Conservation (phyloP, 495 filamentous ascomycete genomes). For the Peziza echinospora region DNA sequence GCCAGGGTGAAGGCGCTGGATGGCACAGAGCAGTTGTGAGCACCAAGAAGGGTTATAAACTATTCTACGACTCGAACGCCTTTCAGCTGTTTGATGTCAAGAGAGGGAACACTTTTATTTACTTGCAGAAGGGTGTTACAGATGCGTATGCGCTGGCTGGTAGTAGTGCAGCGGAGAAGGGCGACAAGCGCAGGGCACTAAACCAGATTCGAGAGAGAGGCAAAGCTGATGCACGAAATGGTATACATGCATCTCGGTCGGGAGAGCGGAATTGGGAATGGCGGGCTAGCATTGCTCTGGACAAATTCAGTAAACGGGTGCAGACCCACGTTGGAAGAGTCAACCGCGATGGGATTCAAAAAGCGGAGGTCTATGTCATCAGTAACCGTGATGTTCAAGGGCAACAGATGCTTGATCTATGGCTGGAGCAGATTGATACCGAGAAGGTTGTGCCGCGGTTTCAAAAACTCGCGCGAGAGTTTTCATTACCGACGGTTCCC, state of each 20-base stretch:
- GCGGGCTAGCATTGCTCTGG: conserved; percentile 25
- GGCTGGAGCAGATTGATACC: conserved; percentile 28
- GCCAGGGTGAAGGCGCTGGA: conserved; percentile 21
- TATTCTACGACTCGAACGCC: conserved; percentile 24
- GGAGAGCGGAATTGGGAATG: conserved; percentile 23
- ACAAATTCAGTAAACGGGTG: conserved; percentile 26
- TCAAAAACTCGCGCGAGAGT: conserved; percentile 22
- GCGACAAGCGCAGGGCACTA: conserved; percentile 22
- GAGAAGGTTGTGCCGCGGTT: conserved; percentile 26
- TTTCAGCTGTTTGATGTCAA: conserved; percentile 27
- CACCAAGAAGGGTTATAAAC: conserved; percentile 26
- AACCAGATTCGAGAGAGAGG: conserved; percentile 19
- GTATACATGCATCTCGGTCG: conserved; percentile 23
- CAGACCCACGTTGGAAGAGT: conserved; percentile 25
- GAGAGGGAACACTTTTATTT: conserved; percentile 27
- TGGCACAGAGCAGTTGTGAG: conserved; percentile 22
- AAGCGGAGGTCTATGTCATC: conserved; percentile 31
- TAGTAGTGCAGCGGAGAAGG: no score
- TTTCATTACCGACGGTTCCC: conserved; percentile 21
- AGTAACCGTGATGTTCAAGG: conserved; percentile 30
- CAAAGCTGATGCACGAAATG: conserved; percentile 20
- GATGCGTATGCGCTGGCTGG: no score
- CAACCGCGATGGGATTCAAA: conserved; percentile 21
- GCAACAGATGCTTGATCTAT: conserved; percentile 27
- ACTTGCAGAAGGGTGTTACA: no score